Evolutionary conservation across 352 stramenopile genomes (phyloP).

Genomic region (Aphanomyces cochlioides): DNA sequence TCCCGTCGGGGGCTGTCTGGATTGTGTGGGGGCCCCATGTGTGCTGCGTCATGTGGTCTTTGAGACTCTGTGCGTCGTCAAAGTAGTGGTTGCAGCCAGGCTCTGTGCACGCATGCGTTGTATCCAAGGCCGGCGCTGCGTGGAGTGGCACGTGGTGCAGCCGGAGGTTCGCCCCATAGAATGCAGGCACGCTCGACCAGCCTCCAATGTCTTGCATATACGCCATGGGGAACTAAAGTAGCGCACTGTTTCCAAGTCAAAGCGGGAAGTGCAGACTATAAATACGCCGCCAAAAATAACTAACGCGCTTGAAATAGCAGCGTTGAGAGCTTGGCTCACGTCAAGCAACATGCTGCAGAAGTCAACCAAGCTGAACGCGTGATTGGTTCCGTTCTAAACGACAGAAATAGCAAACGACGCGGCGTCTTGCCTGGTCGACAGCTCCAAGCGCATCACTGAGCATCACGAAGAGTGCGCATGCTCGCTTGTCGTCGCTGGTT

Average conservation of each 20-base stretch:
- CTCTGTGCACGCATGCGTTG: constrained; percentile 16
- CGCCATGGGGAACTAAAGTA: constrained; percentile 3
- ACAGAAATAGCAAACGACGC: too few species aligned
- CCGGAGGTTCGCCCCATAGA: not conserved
- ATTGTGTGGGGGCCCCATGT: constrained; percentile 28
- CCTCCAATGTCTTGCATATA: constrained; percentile 17
- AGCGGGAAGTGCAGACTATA: not conserved
- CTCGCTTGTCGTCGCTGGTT: too few species aligned
- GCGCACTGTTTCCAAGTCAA: constrained; percentile 12
- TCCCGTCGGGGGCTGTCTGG: not conserved
- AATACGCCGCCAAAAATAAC: not conserved
- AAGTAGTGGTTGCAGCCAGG: constrained; percentile 23
- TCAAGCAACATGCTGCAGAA: too few species aligned
- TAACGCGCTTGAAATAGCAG: not conserved
- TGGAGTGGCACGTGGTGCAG: not conserved
- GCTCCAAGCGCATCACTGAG: too few species aligned
- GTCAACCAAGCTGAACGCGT: too few species aligned
- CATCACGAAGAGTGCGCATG: too few species aligned
- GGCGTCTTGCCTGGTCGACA: too few species aligned
- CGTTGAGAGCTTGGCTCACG: not conserved
- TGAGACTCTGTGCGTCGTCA: constrained; percentile 26
- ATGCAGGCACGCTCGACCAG: constrained; percentile 3
- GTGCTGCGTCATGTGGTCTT: constrained; percentile 30
- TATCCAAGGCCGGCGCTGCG: not conserved
- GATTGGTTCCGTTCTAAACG: too few species aligned